Percentiles rank a stretch among this genome's conserved stretches.
These are phyloP conservation scores for Penicillium sp. DNA, from an alignment of 2,329 filamentous ascomycete species.

Conservation along the genomic window DNA sequence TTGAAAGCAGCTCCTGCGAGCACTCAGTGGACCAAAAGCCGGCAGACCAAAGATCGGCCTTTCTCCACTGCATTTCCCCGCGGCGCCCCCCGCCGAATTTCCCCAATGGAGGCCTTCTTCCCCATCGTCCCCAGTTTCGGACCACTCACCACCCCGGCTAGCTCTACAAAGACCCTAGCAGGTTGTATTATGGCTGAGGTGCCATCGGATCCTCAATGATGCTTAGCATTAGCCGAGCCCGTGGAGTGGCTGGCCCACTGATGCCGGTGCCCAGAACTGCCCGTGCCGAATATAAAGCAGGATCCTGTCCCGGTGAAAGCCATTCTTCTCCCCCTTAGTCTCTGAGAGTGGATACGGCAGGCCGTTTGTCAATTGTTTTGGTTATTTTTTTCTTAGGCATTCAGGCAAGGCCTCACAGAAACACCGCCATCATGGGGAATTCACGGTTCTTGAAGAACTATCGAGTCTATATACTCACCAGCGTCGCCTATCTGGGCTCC, in stretches of 20 bases:
- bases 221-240: conserved; percentile 9
- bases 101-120: conserved; percentile 14
- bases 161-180: background rate
- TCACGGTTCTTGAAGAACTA: conserved; percentile 41
- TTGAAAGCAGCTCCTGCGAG: background rate
- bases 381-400: background rate
- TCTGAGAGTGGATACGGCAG: conserved; percentile 1
- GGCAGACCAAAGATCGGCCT: background rate
- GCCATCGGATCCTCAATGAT: conserved; percentile 4
- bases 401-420: background rate
- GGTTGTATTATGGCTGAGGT: background rate
- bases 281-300: conserved; percentile 15
- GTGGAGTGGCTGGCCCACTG: conserved; percentile 5
- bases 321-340: conserved; percentile 1
- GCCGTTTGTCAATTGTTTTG: background rate
- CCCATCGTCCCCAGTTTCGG: conserved; percentile 1
- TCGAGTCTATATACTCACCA: conserved; percentile 45
- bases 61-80: conserved; percentile 13
- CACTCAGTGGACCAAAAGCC: conserved; percentile 15
- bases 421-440: conserved; percentile 15
- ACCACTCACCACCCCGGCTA: background rate
- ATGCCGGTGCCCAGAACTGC: conserved; percentile 8
- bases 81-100: conserved; percentile 13
- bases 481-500: conserved; percentile 45
- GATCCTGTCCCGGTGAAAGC: background rate